Base-by-base conservation (phyloP, 495 filamentous ascomycete species). In the Podospora australis region DNA sequence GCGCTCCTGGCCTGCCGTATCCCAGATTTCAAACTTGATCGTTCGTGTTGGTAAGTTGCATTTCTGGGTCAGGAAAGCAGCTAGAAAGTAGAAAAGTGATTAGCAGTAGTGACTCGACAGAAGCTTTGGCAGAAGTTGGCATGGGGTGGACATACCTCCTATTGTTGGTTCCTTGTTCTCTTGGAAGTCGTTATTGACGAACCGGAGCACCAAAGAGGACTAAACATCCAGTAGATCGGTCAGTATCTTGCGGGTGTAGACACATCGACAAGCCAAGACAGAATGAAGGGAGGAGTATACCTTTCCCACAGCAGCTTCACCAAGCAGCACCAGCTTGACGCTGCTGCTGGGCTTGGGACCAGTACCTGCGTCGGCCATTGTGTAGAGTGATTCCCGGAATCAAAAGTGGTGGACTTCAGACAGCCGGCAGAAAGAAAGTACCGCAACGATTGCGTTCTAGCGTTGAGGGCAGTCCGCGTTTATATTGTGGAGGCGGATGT, bases 11-110 rank as follows among this genome's bases (percentile, higher is more conserved):
- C 92, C 92, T 25, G 94, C 92, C 4, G 92, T 98, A 78, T 98
- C 92, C 92, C 92, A 98, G 59, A 98, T 98, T 70, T 98, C 92
- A 58, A 98, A 98, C 70, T 98, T 98, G 75, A 98, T 97, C 49
- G 88, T 98, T 47, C 92, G 83, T 57, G 84, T 89, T 14, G 92
- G 94, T 19, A 98, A 87, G 54, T 86, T 88, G 74, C 89, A 95
- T 83, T 97, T 97, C 68, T 98, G 92, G 53, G 92, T 98, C 44
- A 98, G 76, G 72, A 98, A 98, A 55, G 92, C 92, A 58, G 92
- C 92, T 97, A 66, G 43, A 28, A 17, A 14, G 10, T 24, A 21
- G 2, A 10, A 35, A 47, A 16, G 14, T 10, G 9, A 48, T 58
- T 25, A 59, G 53, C 48, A n/a, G n/a, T n/a, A n/a, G n/a, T n/a